phyloP scores from a whole-genome alignment of 2,329 filamentous ascomycete genomes.

The Fusarium continuum region DNA sequence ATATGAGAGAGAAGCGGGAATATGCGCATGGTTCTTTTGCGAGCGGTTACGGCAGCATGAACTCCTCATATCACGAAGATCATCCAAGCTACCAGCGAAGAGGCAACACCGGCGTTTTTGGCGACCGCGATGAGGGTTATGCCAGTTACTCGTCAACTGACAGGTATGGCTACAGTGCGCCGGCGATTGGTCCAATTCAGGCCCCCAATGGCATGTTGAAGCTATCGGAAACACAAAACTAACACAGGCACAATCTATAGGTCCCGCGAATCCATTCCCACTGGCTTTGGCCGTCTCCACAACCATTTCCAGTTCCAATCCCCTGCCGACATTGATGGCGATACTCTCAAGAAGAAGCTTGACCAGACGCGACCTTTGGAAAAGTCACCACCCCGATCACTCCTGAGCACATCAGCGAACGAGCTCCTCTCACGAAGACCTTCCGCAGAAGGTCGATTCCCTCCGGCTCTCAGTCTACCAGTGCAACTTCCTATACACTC shows the following conservation, averaged over 20 bases:
- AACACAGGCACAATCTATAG: constrained; percentile 40
- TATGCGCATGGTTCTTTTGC: constrained; percentile 45
- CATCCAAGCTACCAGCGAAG: constrained; percentile 47
- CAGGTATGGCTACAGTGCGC: constrained; percentile 43
- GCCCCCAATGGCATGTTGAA: neutral
- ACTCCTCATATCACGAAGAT: constrained; percentile 49
- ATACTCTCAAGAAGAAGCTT: constrained; percentile 64
- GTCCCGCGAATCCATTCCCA: constrained; percentile 53
- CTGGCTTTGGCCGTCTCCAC: constrained; percentile 61
- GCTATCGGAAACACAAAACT: constrained; percentile 6
- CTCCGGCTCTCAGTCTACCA: constrained; percentile 54
- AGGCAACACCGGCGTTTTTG: constrained; percentile 29
- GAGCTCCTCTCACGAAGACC: constrained; percentile 51
- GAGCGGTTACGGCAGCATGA: constrained; percentile 55
- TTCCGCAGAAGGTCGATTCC: constrained; percentile 52
- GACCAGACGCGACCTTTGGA: constrained; percentile 58
- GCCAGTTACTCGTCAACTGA: constrained; percentile 54
- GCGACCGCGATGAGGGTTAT: constrained; percentile 55
- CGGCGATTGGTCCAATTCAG: neutral
- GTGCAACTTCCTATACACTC: constrained; percentile 56
- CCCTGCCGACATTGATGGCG: constrained; percentile 59
- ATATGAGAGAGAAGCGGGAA: constrained; percentile 46
- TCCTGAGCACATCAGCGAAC: constrained; percentile 54
- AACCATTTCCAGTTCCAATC: constrained; percentile 59
- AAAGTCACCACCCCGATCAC: constrained; percentile 57